Conservation (phyloP, 768 basidiomycete genomes). For the Suillus discolor region DNA sequence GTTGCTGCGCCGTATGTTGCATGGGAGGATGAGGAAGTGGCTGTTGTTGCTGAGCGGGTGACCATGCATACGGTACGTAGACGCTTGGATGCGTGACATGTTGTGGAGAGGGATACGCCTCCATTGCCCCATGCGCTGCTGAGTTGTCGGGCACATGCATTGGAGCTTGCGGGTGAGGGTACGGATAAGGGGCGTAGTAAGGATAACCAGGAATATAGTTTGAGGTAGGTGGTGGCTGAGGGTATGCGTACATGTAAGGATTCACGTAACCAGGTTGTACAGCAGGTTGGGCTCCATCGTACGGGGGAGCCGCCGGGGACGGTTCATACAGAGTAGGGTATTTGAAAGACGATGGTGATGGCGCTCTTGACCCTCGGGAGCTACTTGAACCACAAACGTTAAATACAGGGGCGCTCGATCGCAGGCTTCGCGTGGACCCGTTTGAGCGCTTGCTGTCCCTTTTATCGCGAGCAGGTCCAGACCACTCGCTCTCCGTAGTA, state of each 20-base stretch:
- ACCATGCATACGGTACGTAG: slow-evolving; percentile 35
- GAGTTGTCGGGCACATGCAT: slow-evolving; percentile 40
- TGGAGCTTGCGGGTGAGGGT: slow-evolving; percentile 47
- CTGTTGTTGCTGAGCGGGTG: slow-evolving; percentile 27
- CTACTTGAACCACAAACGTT: slow-evolving; percentile 56
- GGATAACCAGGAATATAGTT: slow-evolving; percentile 44
- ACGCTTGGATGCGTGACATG: slow-evolving; percentile 33
- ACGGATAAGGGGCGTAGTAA: slow-evolving; percentile 52
- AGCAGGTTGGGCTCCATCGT: slow-evolving; percentile 33
- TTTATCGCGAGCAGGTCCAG: slow-evolving; percentile 60
- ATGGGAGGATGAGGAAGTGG: slow-evolving; percentile 43
- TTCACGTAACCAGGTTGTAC: slow-evolving; percentile 34
- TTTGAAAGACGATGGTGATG: slow-evolving; percentile 72
- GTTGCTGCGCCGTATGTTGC: slow-evolving; percentile 38
- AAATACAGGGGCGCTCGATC: slow-evolving; percentile 52
- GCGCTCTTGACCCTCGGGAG: slow-evolving; percentile 71
- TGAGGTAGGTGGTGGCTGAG: slow-evolving; percentile 38
- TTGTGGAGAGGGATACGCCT: slow-evolving; percentile 35
- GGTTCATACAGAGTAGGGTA: slow-evolving; percentile 78
- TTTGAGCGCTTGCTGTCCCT: slow-evolving; percentile 55
- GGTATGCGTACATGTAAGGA: slow-evolving; percentile 42
- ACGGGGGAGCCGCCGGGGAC: slow-evolving; percentile 29
- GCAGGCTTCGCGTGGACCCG: slow-evolving; percentile 61
- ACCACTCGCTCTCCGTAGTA: slow-evolving; percentile 84
- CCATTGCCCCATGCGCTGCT: slow-evolving; percentile 28